Evolutionary conservation across 2,329 filamentous ascomycete species (phyloP).

Genomic region (Neopestalotiopsis clavispora): DNA sequence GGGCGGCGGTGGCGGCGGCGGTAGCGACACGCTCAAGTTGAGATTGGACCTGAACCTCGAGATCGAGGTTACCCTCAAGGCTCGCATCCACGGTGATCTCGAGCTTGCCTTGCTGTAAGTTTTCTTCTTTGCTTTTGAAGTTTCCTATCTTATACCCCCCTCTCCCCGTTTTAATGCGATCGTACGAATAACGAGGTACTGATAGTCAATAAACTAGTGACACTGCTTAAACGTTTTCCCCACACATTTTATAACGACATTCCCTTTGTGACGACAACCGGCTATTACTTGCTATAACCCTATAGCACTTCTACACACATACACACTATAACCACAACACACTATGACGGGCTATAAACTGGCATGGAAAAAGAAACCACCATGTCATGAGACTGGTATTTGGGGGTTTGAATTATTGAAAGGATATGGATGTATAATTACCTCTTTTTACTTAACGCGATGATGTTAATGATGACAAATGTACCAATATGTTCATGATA

Average conservation of each 20-base stretch:
- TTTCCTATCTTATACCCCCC: not conserved
- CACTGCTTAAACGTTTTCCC: not conserved
- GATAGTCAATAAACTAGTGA: slow-evolving; percentile 6
- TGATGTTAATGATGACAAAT: not conserved
- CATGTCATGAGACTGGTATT: not conserved
- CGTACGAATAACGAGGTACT: not conserved
- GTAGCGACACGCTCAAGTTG: slow-evolving; percentile 70
- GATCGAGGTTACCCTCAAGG: slow-evolving; percentile 85
- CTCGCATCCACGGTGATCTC: slow-evolving; percentile 83
- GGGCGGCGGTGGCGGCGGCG: slow-evolving; percentile 39
- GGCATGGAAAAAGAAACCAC: not conserved
- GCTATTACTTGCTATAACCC: not conserved
- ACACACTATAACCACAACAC: not conserved
- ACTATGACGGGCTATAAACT: not conserved
- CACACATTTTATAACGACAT: not conserved
- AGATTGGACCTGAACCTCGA: slow-evolving; percentile 82
- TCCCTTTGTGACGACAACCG: slow-evolving; percentile 3
- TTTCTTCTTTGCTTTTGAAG: slow-evolving; percentile 6
- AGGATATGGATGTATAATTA: not conserved
- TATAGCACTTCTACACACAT: not conserved
- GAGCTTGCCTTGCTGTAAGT: slow-evolving; percentile 72
- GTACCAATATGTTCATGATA: not conserved
- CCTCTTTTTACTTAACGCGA: not conserved
- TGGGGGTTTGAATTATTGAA: not conserved
- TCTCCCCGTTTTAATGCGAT: not conserved